Evolutionary conservation across 2,329 filamentous ascomycete species (phyloP).

Genomic region (Aspergillus amoenus): DNA sequence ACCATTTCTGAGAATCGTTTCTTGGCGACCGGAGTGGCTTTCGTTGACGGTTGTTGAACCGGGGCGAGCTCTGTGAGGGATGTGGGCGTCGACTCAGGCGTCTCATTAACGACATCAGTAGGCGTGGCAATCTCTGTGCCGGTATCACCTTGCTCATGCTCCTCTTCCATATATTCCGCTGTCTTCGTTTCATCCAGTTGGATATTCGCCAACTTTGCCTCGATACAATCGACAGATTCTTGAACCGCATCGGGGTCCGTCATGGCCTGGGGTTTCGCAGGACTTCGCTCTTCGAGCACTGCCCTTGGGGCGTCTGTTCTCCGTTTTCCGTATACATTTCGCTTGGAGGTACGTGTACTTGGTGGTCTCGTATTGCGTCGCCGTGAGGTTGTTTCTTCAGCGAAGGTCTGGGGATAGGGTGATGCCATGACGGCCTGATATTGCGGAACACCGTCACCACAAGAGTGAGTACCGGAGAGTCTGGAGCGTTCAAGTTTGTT

Average conservation of each 20-base stretch:
- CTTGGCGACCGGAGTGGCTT: background rate
- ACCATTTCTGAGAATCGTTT: constrained; percentile 26
- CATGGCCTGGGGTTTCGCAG: constrained; percentile 14
- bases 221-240: constrained; percentile 23
- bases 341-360: constrained; percentile 26
- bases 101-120: background rate
- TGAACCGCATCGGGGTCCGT: constrained; percentile 2
- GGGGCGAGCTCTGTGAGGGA: constrained; percentile 1
- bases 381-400: constrained; percentile 21
- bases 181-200: constrained; percentile 21
- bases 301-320: constrained; percentile 35
- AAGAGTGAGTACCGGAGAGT: background rate
- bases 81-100: background rate
- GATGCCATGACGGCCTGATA: constrained; percentile 12
- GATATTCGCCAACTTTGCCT: constrained; percentile 29
- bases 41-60: background rate
- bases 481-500: background rate
- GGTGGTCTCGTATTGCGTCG: constrained; percentile 20
- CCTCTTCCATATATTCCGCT: background rate
- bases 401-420: constrained; percentile 1
- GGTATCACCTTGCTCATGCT: background rate
- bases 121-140: background rate
- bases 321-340: constrained; percentile 38
- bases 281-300: constrained; percentile 35
- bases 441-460: background rate